Evolutionary conservation across 2,329 filamentous ascomycete genomes (phyloP).

Genomic region (Parastagonospora avenae): DNA sequence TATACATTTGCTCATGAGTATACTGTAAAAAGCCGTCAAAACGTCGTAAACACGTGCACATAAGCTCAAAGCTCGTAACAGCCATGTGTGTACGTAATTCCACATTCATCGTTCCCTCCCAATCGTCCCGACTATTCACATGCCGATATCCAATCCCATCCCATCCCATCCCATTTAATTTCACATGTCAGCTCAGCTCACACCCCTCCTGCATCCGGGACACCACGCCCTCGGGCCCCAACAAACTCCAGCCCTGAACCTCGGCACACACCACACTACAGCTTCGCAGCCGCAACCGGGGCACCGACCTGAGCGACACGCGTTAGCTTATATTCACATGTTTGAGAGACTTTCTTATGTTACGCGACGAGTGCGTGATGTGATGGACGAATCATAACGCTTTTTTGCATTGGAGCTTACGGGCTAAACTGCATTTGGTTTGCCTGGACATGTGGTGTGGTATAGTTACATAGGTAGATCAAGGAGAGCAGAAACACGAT

Average conservation of each 20-base stretch:
- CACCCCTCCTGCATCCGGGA: not conserved
- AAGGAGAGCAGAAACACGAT: slow-evolving; percentile 1
- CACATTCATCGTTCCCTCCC: too few species aligned
- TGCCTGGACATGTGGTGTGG: slow-evolving; percentile 10
- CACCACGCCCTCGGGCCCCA: not conserved
- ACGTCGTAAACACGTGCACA: too few species aligned
- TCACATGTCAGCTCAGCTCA: not conserved
- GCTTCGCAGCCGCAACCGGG: slow-evolving; percentile 17
- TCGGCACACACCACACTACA: slow-evolving; percentile 15
- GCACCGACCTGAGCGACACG: slow-evolving; percentile 12
- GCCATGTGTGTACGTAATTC: too few species aligned
- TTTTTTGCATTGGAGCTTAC: slow-evolving; percentile 11
- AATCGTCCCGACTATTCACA: not conserved
- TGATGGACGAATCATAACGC: not conserved
- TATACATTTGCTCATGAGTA: not conserved
- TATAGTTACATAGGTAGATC: slow-evolving; percentile 10
- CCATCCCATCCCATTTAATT: not conserved
- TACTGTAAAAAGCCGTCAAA: too few species aligned
- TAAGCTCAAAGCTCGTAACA: too few species aligned
- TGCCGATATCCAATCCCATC: not conserved
- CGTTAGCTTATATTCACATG: slow-evolving; percentile 20
- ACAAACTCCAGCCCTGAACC: not conserved
- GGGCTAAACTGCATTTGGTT: not conserved
- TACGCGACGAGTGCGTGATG: not conserved
- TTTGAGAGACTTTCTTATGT: not conserved